Evolutionary conservation across 768 basidiomycete species (phyloP), one percentile per base, ranked within the genome.

Genomic region (Crucibulum laeve): DNA sequence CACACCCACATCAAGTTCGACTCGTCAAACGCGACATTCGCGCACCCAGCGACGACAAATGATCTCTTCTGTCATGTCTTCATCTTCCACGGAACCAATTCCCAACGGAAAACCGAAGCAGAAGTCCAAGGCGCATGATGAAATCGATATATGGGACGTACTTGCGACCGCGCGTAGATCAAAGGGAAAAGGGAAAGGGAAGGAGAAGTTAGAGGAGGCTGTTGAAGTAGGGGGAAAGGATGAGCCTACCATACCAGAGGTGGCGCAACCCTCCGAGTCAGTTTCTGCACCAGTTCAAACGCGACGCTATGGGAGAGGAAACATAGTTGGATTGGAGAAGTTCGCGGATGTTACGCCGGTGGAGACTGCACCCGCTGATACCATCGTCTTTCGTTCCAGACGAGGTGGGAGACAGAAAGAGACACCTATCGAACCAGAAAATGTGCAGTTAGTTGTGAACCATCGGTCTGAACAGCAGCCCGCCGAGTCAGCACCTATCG

Each of bases 61-160:
- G 28, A 8, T n/a, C 28, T 8, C 28, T 8, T 8, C n/a, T n/a
- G n/a, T 8, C 28, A 8, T 8, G 28, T 44, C 36, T 11, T 22
- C 42, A 5, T n/a, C 47, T 2, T 45, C 56, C n/a, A n/a, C n/a
- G n/a, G n/a, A n/a, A 1, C 19, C 48, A 19, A 40, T 53, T 6
- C 5, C 19, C n/a, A 63, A 57, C 32, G 53, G 46, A 25, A 58
- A 60, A 44, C 32, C 49, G 5, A 64, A 62, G 48, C 22, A n/a
- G n/a, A 54, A 44, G 36, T 42, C 42, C 19, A 59, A 56, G 45
- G 30, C 42, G n/a, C 33, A 36, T 2, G 46, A 56, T 15, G 60
- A 58, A 17, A 45, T 50, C n/a, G 62, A 54, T n/a, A 47, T 65
- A 4, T 60, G 61, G 57, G 55, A 64, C 32, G 60, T 59, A 25